Base-by-base conservation (phyloP, 345 rosid species). In the Citrus cavaleriei region DNA sequence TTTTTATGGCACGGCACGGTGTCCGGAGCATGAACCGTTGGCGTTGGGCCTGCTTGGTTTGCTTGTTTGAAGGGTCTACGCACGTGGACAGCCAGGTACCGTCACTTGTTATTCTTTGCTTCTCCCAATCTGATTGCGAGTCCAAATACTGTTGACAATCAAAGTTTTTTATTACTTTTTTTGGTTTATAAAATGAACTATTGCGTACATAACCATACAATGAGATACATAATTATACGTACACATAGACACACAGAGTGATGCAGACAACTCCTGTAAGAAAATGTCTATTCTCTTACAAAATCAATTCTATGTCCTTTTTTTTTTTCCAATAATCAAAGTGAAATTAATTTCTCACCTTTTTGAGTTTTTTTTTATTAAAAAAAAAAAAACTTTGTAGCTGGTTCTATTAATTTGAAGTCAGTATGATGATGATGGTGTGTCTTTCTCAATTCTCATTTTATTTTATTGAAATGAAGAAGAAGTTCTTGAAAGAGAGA, bases 71-170 rank as follows among this genome's bases (percentile, higher is more conserved):
- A 86, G 73, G 86, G 85, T 86, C 85, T 83, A 81, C 88, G 85
- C 88, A 86, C 86, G 88, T 86, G 86, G 86, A 74, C 78, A n/a
- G n/a, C n/a, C n/a, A 27, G 75, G 80, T 74, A 77, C 85, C 77
- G 25, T 82, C 82, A 79, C 84, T 80, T 72, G 81, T 70, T 78
- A 77, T 46, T 64, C 76, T 46, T 61, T 59, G 57, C 28, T 57
- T 40, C 51, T 55, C 66, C 16, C 32, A 51, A 22, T 57, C 57
- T 3, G 51, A 18, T 28, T 32, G 34, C 21, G 30, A 74, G 37
- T 63, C 69, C 19, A 12, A 63, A 24, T 2, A 70, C 46, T 75
- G 79, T 64, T 58, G 66, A 34, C 12, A 28, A 12, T 12, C 1
- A 40, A 9, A 40, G 13, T 40, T 40, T 40, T 40, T 40, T 40